These are phyloP conservation scores for Adansonia rubrostipa DNA, from an alignment of 441 rosid genomes.

Conservation along the genomic window DNA sequence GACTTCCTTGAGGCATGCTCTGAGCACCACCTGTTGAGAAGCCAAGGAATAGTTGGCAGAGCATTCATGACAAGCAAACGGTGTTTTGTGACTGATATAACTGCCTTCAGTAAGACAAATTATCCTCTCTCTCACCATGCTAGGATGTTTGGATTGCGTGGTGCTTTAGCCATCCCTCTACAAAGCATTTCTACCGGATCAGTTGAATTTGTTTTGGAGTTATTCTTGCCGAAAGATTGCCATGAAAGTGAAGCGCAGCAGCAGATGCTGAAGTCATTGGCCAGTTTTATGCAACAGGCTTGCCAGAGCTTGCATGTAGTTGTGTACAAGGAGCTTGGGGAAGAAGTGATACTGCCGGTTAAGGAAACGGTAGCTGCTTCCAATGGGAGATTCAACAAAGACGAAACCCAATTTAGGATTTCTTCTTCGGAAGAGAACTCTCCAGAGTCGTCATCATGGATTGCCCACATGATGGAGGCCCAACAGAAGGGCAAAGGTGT, in stretches of 20 bases:
- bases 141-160: constrained; percentile 63
- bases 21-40: constrained; percentile 69
- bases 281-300: constrained; percentile 47
- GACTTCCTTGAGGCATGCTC: constrained; percentile 78
- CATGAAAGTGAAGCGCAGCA: constrained; percentile 49
- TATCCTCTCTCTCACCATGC: constrained; percentile 91
- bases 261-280: constrained; percentile 51
- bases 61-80: constrained; percentile 57
- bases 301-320: constrained; percentile 55
- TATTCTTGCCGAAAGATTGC: constrained; percentile 72
- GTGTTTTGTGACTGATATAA: constrained; percentile 60
- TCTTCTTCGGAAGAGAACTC: constrained; percentile 42
- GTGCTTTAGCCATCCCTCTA: constrained; percentile 73
- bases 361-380: constrained; percentile 39
- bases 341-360: constrained; percentile 44
- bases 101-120: constrained; percentile 55
- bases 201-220: constrained; percentile 67
- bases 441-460: constrained; percentile 56
- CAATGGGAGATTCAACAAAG: constrained; percentile 31
- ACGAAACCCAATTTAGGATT: constrained; percentile 35
- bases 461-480: constrained; percentile 52
- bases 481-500: constrained; percentile 56
- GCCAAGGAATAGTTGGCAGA: constrained; percentile 79
- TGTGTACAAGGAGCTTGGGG: constrained; percentile 53
- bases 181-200: constrained; percentile 45